phyloP scores from a whole-genome alignment of 306 rosid species.

The Cucurbita maxima region DNA sequence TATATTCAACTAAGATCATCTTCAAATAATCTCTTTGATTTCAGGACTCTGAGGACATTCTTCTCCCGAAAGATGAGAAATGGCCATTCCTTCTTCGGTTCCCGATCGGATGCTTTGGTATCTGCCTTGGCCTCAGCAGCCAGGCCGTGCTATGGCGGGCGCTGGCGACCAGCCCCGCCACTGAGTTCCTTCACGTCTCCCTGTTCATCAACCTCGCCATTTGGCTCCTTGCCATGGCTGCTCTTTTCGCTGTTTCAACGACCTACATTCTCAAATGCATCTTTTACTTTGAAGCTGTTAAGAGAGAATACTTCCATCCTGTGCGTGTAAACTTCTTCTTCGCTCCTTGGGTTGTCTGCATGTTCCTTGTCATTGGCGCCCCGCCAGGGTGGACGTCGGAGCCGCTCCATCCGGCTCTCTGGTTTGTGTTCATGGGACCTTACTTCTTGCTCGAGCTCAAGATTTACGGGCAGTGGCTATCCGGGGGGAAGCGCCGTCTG shows the following conservation, averaged over 20 bases:
- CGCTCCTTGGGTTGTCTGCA: constrained; percentile 79
- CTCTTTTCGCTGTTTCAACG: constrained; percentile 28
- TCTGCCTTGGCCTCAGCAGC: constrained; percentile 80
- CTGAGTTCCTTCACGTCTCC: constrained; percentile 38
- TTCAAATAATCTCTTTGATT: background rate
- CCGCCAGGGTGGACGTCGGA: constrained; percentile 27
- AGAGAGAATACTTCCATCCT: constrained; percentile 72
- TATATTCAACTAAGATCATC: too few species aligned
- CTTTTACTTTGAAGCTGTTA: constrained; percentile 76
- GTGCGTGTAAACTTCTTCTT: constrained; percentile 74
- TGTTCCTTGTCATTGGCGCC: constrained; percentile 54
- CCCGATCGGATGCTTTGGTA: constrained; percentile 72
- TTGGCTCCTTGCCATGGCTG: constrained; percentile 44
- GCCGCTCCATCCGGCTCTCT: constrained; percentile 53
- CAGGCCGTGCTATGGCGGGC: constrained; percentile 70
- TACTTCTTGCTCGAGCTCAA: constrained; percentile 67
- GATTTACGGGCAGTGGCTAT: constrained; percentile 81
- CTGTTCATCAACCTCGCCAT: constrained; percentile 39
- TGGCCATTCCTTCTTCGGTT: constrained; percentile 89
- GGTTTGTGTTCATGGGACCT: constrained; percentile 57
- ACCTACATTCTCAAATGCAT: constrained; percentile 63
- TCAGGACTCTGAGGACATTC: constrained; percentile 71
- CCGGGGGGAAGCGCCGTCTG: constrained; percentile 69
- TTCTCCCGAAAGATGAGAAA: constrained; percentile 69
- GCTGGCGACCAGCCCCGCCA: constrained; percentile 64